A percentile compares a stretch with the other conserved stretches of the same genome.
Evolutionary conservation across 164 flowering plant genomes (phyloP).

Genomic region (Kingdonia uniflora): DNA sequence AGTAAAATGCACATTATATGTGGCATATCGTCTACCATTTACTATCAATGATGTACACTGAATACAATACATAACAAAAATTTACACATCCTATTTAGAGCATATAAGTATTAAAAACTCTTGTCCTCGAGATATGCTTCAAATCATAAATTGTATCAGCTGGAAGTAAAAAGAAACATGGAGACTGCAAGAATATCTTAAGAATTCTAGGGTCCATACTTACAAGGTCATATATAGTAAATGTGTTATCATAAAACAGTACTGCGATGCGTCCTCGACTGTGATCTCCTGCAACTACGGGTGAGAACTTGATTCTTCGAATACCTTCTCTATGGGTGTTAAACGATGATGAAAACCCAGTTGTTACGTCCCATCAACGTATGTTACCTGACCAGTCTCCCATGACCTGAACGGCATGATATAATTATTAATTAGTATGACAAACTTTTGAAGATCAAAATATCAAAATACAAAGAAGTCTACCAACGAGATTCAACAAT

Average conservation of each 20-base stretch:
- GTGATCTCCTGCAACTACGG: slow-evolving; percentile 86
- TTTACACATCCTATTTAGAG: too few species aligned
- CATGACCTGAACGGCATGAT: slow-evolving; percentile 59
- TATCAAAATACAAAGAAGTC: not conserved
- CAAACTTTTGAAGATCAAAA: slow-evolving; percentile 6
- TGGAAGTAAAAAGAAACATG: too few species aligned
- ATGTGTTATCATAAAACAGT: slow-evolving; percentile 87
- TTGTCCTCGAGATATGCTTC: too few species aligned
- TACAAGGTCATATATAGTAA: slow-evolving; percentile 91
- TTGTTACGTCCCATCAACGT: slow-evolving; percentile 98
- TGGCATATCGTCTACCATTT: too few species aligned
- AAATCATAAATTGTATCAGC: too few species aligned
- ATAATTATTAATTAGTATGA: slow-evolving; percentile 4
- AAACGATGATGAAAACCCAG: slow-evolving; percentile 93
- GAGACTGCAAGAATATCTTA: too few species aligned
- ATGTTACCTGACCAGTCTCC: slow-evolving; percentile 97
- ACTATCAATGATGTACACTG: too few species aligned
- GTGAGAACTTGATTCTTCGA: slow-evolving; percentile 93
- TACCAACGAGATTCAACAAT: slow-evolving; percentile 6
- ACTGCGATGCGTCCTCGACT: slow-evolving; percentile 97
- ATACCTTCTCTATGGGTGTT: slow-evolving; percentile 96
- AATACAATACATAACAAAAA: too few species aligned
- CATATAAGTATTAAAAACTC: too few species aligned
- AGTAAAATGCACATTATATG: too few species aligned
- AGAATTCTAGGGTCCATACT: slow-evolving; percentile 15